Conservation (phyloP, 148 eudicot genomes). For the Simmondsia chinensis region DNA sequence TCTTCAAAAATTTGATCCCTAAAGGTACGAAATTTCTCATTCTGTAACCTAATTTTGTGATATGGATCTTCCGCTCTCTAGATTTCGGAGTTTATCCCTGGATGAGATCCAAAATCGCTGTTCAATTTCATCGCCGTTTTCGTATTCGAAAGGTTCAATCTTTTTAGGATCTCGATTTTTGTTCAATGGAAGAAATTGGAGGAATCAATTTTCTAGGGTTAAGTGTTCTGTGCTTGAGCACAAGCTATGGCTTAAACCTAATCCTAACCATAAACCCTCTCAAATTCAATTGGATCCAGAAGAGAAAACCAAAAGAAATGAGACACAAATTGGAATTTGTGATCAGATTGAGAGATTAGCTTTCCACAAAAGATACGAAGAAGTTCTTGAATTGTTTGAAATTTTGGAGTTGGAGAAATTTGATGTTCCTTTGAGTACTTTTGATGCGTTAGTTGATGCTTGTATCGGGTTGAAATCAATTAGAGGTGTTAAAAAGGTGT, state of each 20-base stretch:
- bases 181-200: slow-evolving; percentile 14
- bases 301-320: slow-evolving; percentile 4
- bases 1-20: too few species aligned
- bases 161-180: slow-evolving; percentile 14
- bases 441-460: slow-evolving; percentile 61
- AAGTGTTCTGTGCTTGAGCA: slow-evolving; percentile 32
- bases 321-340: slow-evolving; percentile 34
- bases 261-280: slow-evolving; percentile 30
- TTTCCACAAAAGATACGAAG: slow-evolving; percentile 31
- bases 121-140: slow-evolving; percentile 15
- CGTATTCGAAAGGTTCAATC: slow-evolving; percentile 10
- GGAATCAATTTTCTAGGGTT: slow-evolving; percentile 14
- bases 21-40: too few species aligned
- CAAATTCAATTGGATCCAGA: slow-evolving; percentile 1
- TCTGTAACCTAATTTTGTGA: too few species aligned
- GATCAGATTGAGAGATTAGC: slow-evolving; percentile 59
- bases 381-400: slow-evolving; percentile 76
- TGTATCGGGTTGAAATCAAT: slow-evolving; percentile 62
- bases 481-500: slow-evolving; percentile 68
- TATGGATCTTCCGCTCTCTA: slow-evolving; percentile 47
- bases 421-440: slow-evolving; percentile 36
- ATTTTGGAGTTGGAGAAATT: slow-evolving; percentile 45
- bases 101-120: slow-evolving; percentile 22
- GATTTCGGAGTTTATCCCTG: slow-evolving; percentile 17
- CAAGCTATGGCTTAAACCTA: slow-evolving; percentile 45